Base-by-base conservation (phyloP, 1,284 basidiomycete genomes). In the Apiotrichum gamsii region DNA sequence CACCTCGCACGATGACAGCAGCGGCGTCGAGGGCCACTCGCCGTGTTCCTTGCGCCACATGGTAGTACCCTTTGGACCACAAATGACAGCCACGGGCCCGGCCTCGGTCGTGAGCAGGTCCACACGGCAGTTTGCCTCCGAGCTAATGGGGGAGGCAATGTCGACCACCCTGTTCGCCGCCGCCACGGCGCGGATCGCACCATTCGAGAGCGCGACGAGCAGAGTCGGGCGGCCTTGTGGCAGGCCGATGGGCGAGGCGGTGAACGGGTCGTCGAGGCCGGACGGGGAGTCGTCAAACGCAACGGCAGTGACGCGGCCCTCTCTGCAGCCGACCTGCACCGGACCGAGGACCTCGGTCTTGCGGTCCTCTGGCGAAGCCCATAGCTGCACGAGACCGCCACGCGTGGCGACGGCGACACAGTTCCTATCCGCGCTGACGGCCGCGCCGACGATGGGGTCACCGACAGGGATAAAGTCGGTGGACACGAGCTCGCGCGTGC, bases 401-500 rank as follows among this genome's bases (percentile, higher is more conserved):
- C 49, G 36, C 1, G 55, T 49, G 1, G 47, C 49, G 14, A 54
- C 39, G 14, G 51, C 55, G 1, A 51, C 45, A 24, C 16, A 51
- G 20, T 36, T 25, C 28, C 43, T 14, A 28, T 49, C 52, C 3
- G 25, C 21, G 38, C 42, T 49, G 10, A 69, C 47, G 8, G 54
- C 41, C 5, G 54, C 58, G 1, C 53, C 57, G 10, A 61, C 55
- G 24, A 67, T 54, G 0, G 55, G 51, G 39, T 58, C 57, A 15
- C 52, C 52, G 28, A 29, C 39, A 20, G 43, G 42, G 9, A 59
- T 39, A 15, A 15, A 34, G 5, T 29, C 28, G 10, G 46, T 46
- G 2, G 46, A 25, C 3, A 64, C 31, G 14, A 53, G 48, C 34
- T 64, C 61, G 11, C 63, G 48, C 5, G 56, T 60, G n/a, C 67